Conservation (phyloP, 768 basidiomycete species). For the Boletus tomentosulus region DNA sequence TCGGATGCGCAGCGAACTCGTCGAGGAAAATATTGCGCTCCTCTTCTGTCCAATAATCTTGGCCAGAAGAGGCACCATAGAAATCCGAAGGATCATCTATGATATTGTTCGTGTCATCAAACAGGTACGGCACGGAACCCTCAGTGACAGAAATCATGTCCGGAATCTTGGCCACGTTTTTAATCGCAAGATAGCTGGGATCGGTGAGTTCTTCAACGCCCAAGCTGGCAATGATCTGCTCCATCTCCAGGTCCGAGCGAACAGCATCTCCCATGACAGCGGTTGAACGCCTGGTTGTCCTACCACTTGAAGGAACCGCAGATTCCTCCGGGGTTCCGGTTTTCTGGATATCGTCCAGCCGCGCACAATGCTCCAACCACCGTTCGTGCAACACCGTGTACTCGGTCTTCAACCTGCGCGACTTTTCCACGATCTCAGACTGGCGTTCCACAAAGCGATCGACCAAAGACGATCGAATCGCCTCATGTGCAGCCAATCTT, state of each 20-base stretch:
- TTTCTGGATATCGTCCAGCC: slow-evolving; percentile 52
- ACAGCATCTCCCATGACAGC: slow-evolving; percentile 81
- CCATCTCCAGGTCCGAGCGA: slow-evolving; percentile 93
- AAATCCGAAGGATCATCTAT: slow-evolving; percentile 75
- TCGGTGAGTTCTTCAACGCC: slow-evolving; percentile 93
- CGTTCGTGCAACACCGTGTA: slow-evolving; percentile 65
- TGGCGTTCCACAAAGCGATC: slow-evolving; percentile 54
- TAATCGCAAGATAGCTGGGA: slow-evolving; percentile 78
- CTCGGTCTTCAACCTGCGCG: slow-evolving; percentile 53
- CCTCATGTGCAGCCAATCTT: slow-evolving; percentile 35
- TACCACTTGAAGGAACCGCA: slow-evolving; percentile 37
- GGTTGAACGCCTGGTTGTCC: slow-evolving; percentile 72
- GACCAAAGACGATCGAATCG: slow-evolving; percentile 46
- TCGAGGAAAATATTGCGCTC: slow-evolving; percentile 78
- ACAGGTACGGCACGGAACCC: slow-evolving; percentile 57
- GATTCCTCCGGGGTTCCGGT: slow-evolving; percentile 35
- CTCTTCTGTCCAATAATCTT: slow-evolving; percentile 82
- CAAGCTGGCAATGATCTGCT: slow-evolving; percentile 92
- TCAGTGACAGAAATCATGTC: slow-evolving; percentile 80
- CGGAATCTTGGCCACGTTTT: slow-evolving; percentile 83
- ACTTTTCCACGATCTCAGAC: slow-evolving; percentile 48
- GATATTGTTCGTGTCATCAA: slow-evolving; percentile 81
- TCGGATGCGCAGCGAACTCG: slow-evolving; percentile 80
- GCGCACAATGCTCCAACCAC: slow-evolving; percentile 69
- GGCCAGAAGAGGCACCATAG: slow-evolving; percentile 68